phyloP scores from a whole-genome alignment of 176 grass and related monocot species.

The Pontederia crassipes region DNA sequence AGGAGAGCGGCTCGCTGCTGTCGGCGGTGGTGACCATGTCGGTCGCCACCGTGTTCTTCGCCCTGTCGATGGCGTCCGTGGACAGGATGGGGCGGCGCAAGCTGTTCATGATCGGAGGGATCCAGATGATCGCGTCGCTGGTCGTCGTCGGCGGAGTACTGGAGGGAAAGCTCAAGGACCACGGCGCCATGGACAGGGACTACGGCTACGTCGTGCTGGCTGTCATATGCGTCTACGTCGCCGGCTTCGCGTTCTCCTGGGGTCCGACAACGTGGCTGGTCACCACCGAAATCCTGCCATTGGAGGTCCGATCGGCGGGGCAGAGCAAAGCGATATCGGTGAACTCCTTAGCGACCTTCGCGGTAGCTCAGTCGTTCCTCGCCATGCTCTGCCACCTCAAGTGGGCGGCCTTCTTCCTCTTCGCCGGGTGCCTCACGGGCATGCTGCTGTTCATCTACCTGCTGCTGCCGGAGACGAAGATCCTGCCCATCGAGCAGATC shows the following conservation, averaged over 20 bases:
- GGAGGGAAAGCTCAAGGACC: background rate
- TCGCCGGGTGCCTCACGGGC: background rate
- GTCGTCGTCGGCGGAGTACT: background rate
- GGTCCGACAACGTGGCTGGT: conserved; percentile 2
- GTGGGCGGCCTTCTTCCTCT: background rate
- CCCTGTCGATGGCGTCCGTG: background rate
- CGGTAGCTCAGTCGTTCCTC: background rate
- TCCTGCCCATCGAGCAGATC: background rate
- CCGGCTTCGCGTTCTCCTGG: conserved; percentile 1
- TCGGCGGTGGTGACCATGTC: background rate
- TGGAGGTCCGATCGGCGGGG: conserved; percentile 5
- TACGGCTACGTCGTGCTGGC: background rate
- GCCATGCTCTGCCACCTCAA: conserved; percentile 8
- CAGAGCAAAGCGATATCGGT: background rate
- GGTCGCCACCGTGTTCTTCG: background rate
- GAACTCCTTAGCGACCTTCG: background rate
- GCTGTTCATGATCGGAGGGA: background rate
- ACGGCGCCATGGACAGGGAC: background rate
- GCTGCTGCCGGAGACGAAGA: background rate
- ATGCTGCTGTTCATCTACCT: background rate
- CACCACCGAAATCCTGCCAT: background rate
- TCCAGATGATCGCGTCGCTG: background rate
- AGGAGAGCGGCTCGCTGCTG: background rate
- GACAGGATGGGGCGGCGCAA: background rate
- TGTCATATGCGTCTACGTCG: background rate